A percentile compares a stretch with the other conserved stretches of the same genome.
phyloP scores from a whole-genome alignment of 2,329 filamentous ascomycete species.

The Dothidotthia symphoricarpi region DNA sequence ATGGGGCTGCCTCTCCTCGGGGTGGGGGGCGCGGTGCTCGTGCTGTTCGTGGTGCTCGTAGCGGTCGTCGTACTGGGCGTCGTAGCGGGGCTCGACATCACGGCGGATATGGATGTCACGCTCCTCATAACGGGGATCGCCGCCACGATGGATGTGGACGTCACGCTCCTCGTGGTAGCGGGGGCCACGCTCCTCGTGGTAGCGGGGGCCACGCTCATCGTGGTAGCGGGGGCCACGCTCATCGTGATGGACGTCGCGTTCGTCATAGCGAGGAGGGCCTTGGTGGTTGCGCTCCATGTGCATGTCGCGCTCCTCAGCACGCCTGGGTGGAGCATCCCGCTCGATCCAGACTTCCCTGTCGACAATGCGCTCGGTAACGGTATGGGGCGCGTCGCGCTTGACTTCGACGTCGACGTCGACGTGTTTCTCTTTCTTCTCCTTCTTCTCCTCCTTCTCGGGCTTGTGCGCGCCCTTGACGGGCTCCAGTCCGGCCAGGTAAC shows the following conservation, averaged over 20 bases:
- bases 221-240: slow-evolving; percentile 21
- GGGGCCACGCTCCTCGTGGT: slow-evolving; percentile 24
- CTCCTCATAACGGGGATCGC: slow-evolving; percentile 29
- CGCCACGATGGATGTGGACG: slow-evolving; percentile 20
- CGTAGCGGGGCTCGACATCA: slow-evolving; percentile 10
- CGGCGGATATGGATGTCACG: slow-evolving; percentile 4
- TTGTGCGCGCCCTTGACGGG: slow-evolving; percentile 26
- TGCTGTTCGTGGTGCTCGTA: slow-evolving; percentile 14
- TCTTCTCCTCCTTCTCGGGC: slow-evolving; percentile 19
- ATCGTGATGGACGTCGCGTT: slow-evolving; percentile 22
- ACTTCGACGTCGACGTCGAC: slow-evolving; percentile 36
- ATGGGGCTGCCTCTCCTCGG: slow-evolving; percentile 13
- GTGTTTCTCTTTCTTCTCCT: slow-evolving; percentile 21
- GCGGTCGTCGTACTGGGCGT: slow-evolving; percentile 21
- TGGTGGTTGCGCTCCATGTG: slow-evolving; percentile 27
- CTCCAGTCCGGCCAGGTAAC: slow-evolving; percentile 37
- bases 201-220: slow-evolving; percentile 23
- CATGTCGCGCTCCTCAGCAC: slow-evolving; percentile 32
- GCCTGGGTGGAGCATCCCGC: slow-evolving; percentile 23
- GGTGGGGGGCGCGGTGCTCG: slow-evolving; percentile 19
- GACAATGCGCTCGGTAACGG: slow-evolving; percentile 22
- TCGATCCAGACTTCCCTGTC: slow-evolving; percentile 33
- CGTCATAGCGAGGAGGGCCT: slow-evolving; percentile 18
- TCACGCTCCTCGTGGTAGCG: slow-evolving; percentile 20
- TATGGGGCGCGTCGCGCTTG: slow-evolving; percentile 11